Percentiles rank a stretch among this genome's conserved stretches.
Evolutionary conservation across 768 basidiomycete genomes (phyloP).

Genomic region (Naganishia onofrii): DNA sequence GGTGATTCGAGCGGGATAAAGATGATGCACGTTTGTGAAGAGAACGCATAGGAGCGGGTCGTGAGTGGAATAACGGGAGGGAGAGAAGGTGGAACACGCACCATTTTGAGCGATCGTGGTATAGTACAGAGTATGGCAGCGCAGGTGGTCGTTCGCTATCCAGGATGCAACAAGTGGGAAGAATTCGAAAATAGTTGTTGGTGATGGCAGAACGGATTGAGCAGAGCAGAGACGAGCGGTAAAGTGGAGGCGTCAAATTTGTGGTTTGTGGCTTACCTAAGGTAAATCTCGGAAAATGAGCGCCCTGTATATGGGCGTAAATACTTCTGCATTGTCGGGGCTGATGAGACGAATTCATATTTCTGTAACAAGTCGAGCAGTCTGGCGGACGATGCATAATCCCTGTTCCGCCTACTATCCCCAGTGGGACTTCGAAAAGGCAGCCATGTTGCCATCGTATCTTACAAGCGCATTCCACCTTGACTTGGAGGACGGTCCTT

Average conservation of each 20-base stretch:
- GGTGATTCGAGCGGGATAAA: neutral
- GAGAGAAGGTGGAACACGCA: neutral
- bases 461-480: neutral
- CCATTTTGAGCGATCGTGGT: neutral
- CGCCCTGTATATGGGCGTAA: neutral
- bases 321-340: neutral
- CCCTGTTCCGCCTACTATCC: neutral
- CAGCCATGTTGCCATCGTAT: neutral
- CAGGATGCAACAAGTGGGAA: neutral
- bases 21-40: neutral
- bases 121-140: neutral
- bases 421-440: neutral
- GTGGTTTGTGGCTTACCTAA: neutral
- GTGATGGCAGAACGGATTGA: neutral
- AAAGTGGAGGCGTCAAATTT: conserved; percentile 4
- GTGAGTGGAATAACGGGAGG: neutral
- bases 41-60: neutral
- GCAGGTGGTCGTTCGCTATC: neutral
- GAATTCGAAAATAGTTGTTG: neutral
- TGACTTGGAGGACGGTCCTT: neutral
- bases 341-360: neutral
- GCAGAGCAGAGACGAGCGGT: too few relatives aligned
- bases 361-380: neutral
- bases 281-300: too few relatives aligned
- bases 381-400: neutral